Base-by-base conservation (phyloP, 495 filamentous ascomycete species). In the Talaromyces ruber region DNA sequence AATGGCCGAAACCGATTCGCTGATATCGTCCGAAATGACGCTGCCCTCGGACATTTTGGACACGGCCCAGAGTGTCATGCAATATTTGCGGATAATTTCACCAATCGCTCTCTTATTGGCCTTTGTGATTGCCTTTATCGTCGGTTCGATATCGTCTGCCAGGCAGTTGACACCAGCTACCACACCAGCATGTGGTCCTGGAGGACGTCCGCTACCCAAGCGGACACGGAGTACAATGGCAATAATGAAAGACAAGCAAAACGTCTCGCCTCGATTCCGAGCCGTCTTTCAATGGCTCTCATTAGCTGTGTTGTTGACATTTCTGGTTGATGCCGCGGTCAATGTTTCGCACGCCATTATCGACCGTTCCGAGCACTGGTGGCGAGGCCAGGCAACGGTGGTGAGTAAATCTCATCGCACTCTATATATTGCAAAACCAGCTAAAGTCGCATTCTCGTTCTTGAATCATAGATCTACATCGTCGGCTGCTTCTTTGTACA, bases 311-410 rank as follows among this genome's bases (percentile, higher is more conserved):
- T 78, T 92, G 28, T 66, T 87, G 60, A 91, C 90, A 16, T 89
- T 94, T 60, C 71, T 93, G 53, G 89, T 77, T 52, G 91, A 92
- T 74, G 84, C 88, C 45, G 79, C 77, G 54, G 86, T 90, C 67
- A 86, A 95, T 65, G 84, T 94, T 52, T 61, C 83, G 60, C 94
- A 92, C 79, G 88, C 91, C 62, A 77, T 96, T 61, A 64, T 80
- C 16, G 74, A 81, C 59, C 78, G 81, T 57, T 77, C 87, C 28
- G 79, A 89, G 64, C 78, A 84, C 45, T 97, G 93, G 92, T 97
- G 93, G 94, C 94, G 91, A 69, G 91, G 90, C 28, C 85, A 96
- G 74, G 79, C 89, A 29, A 82, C 86, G 60, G 88, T 88, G 71
- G 93, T 98, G 86, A 76, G 89, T 82, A 21, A 37, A 63, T 43